Percentiles rank a stretch among this genome's conserved stretches.
Conservation (phyloP, 129 eudicot genomes). For the Helianthus tuberosus region DNA sequence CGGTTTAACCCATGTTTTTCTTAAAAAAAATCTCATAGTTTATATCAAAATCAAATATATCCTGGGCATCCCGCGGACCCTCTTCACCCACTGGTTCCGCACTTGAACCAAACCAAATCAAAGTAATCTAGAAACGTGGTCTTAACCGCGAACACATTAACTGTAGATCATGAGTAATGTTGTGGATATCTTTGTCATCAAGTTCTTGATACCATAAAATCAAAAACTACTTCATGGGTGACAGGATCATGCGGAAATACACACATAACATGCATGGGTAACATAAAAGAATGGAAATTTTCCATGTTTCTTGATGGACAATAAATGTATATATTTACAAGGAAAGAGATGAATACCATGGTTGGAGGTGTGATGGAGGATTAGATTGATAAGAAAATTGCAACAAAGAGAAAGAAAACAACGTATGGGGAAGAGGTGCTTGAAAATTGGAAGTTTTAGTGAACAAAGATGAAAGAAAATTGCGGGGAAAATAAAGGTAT, state of each 20-base stretch:
- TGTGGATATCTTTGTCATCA: background rate
- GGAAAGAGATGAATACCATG: conserved; percentile 34
- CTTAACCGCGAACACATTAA: background rate
- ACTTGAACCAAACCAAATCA: background rate
- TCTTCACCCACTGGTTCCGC: no score
- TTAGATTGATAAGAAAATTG: conserved; percentile 27
- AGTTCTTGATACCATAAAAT: background rate
- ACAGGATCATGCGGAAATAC: background rate
- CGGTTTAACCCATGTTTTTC: no score
- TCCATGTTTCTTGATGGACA: background rate
- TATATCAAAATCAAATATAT: no score
- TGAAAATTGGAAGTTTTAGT: conserved; percentile 30
- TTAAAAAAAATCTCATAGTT: no score
- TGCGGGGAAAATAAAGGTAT: conserved; percentile 37
- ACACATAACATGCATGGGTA: conserved; percentile 5
- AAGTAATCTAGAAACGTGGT: background rate
- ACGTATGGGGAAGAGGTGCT: conserved; percentile 24
- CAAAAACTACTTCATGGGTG: background rate
- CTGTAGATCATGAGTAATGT: background rate
- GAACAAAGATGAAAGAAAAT: conserved; percentile 34
- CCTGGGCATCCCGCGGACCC: no score
- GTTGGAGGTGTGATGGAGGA: conserved; percentile 28
- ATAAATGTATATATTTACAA: background rate
- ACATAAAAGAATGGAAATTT: background rate
- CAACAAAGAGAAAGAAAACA: conserved; percentile 21